Base-by-base conservation (phyloP, 768 basidiomycete genomes). In the Amanita brunnescens region DNA sequence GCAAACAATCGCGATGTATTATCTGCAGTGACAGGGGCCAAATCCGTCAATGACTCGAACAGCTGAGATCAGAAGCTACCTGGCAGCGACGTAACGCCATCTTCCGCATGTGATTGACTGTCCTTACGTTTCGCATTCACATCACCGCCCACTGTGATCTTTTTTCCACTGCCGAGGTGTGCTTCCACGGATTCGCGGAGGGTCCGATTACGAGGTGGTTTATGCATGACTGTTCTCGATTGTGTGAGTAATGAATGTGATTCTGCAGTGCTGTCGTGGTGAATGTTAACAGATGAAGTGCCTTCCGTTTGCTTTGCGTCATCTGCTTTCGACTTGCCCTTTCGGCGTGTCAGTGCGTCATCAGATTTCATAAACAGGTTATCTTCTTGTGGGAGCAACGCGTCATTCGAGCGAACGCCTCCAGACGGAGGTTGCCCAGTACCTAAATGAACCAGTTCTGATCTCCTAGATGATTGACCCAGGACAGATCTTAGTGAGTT, bases 161-260 rank as follows among this genome's bases (percentile, higher is more conserved):
- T 42, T 54, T 37, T 39, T 23, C 41, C 49, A 35, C 46, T 33
- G 35, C 57, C 55, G 44, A 81, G 71, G 59, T 80, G 70, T 1
- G 74, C 73, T 35, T 72, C 74, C 3, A 81, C 69, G 12, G 76
- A 72, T 49, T 77, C 71, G 38, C 67, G 64, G 30, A 80, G 66
- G 55, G 64, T 73, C 55, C 68, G 70, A 54, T 70, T 64, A 51
- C 72, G 72, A 37, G 64, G 64, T 43, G 56, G 56, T 47, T 55
- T 55, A 33, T 50, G 39, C 43, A 12, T 30, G 49, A 47, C 23
- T 54, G 56, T 14, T 54, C 47, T 30, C 54, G 57, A 40, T 54
- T 55, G 47, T 18, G 49, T 8, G 14, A 13, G 26, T 6, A 12
- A 12, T 20, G 39, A 38, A 30, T 18, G 37, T 41, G 16, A 41